Base-by-base conservation (phyloP, 805 yeast genomes). In the Candida peoriensis region DNA sequence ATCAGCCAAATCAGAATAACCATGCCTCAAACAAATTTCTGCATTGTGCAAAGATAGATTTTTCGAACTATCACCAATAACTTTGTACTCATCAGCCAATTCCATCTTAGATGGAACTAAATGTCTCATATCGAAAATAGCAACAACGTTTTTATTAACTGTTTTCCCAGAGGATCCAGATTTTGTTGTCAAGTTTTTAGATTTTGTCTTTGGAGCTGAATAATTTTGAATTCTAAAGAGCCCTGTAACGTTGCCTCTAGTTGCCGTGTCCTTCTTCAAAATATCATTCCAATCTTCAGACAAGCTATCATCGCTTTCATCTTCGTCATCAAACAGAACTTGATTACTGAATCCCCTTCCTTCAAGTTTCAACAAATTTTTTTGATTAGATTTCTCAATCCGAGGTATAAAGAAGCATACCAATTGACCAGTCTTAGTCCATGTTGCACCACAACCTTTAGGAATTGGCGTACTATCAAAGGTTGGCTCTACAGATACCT, bases 381-480 rank as follows among this genome's bases (percentile, higher is more conserved):
- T 58, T 28, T 60, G 58, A 47, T 61, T 63, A 44, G 65, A 60
- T 25, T 64, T 60, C 38, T 60, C 63, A 30, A 60, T 67, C 32
- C 73, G 74, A 0, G 81, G 78, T 8, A 81, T 72, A 58, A 86
- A 87, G 50, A 89, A 89, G 52, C 95, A 85, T 1, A 89, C 81
- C 33, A 89, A 62, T 39, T 76, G 76, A 0, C 96, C 96, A 4
- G 75, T 71, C 10, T 76, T 70, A 0, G 94, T 70, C 96, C 96
- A 89, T 2, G 76, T 65, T 0, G 95, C 96, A 8, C 96, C 96
- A 63, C 96, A 89, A 8, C 88, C 93, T 52, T 85, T 88, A 0
- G 97, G 96, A 11, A 89, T 71, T 0, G 97, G 97, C 0, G 95
- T 85, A 26, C 86, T 79, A 52, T 86, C 95, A 49, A 78, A 72